phyloP scores from a whole-genome alignment of 2,329 filamentous ascomycete species.

The Aspergillus sp. region DNA sequence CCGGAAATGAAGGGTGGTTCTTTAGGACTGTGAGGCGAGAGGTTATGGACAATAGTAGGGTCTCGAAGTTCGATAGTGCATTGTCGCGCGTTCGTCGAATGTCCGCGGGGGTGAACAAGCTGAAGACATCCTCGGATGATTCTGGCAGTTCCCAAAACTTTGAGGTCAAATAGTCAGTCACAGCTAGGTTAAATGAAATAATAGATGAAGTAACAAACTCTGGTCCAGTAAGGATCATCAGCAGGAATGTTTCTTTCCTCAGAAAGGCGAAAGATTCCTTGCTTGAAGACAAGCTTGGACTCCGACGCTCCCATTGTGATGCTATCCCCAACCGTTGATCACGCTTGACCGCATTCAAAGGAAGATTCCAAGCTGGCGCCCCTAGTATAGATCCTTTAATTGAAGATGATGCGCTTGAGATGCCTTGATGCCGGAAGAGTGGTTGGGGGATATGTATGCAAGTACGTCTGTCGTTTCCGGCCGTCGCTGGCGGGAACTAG shows the following conservation, averaged over 20 bases:
- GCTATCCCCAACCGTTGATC: slow-evolving; percentile 20
- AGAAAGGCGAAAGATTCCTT: slow-evolving; percentile 94
- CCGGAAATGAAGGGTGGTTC: slow-evolving; percentile 85
- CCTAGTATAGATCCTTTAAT: not conserved
- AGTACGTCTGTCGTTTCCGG: no score
- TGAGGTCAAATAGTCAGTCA: slow-evolving; percentile 13
- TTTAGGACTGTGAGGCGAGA: slow-evolving; percentile 74
- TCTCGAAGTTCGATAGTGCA: slow-evolving; percentile 82
- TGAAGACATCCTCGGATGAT: slow-evolving; percentile 92
- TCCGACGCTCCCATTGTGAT: slow-evolving; percentile 86
- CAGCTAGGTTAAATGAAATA: slow-evolving; percentile 1
- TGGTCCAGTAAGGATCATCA: slow-evolving; percentile 87
- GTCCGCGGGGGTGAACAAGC: slow-evolving; percentile 81
- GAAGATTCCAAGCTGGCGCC: not conserved
- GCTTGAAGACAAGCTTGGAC: slow-evolving; percentile 97
- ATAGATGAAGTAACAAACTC: slow-evolving; percentile 50
- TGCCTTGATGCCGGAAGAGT: not conserved
- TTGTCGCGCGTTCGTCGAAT: slow-evolving; percentile 82
- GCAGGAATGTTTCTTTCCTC: slow-evolving; percentile 81
- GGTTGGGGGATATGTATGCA: no score
- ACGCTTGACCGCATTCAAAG: not conserved
- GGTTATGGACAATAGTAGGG: slow-evolving; percentile 74
- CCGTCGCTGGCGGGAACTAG: no score
- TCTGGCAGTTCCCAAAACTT: slow-evolving; percentile 99
- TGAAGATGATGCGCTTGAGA: not conserved